Evolutionary conservation across 2,329 filamentous ascomycete species (phyloP).

Genomic region (Xylariaceae sp.): DNA sequence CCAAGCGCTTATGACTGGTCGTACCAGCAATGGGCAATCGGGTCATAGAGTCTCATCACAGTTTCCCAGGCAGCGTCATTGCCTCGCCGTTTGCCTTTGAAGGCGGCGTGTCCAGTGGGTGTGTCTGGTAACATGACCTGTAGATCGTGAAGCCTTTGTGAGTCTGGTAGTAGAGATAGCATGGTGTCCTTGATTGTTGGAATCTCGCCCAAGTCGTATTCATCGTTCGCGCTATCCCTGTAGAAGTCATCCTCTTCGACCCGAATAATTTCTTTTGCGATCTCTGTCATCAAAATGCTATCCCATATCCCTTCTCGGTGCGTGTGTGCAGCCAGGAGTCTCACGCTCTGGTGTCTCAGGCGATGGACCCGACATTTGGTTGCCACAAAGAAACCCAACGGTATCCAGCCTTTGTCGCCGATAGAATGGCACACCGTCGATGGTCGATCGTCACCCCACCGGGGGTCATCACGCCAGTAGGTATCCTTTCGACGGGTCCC

Average conservation of each 20-base stretch:
- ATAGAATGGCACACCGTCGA: conserved; percentile 30
- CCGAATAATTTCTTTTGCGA: conserved; percentile 9
- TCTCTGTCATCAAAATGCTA: conserved; percentile 2
- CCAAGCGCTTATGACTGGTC: neutral
- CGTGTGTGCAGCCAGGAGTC: conserved; percentile 6
- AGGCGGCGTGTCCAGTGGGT: conserved; percentile 1
- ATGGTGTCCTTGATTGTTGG: conserved; percentile 8
- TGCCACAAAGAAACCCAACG: conserved; percentile 41
- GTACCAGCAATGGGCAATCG: neutral
- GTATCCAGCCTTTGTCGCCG: conserved; percentile 39
- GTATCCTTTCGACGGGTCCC: neutral
- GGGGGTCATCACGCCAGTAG: neutral
- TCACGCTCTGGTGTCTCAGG: conserved; percentile 31
- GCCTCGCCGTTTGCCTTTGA: neutral
- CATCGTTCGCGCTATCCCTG: conserved; percentile 2
- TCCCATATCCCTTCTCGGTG: conserved; percentile 17
- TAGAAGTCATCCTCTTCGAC: conserved; percentile 12
- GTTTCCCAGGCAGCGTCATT: neutral
- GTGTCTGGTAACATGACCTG: conserved; percentile 9
- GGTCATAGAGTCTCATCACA: neutral
- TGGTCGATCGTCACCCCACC: neutral
- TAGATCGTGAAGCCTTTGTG: conserved; percentile 9
- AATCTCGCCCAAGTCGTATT: conserved; percentile 4
- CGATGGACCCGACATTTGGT: conserved; percentile 41
- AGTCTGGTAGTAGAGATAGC: conserved; percentile 9